Conservation (phyloP, 306 rosid species). For the Nissolia schottii region DNA sequence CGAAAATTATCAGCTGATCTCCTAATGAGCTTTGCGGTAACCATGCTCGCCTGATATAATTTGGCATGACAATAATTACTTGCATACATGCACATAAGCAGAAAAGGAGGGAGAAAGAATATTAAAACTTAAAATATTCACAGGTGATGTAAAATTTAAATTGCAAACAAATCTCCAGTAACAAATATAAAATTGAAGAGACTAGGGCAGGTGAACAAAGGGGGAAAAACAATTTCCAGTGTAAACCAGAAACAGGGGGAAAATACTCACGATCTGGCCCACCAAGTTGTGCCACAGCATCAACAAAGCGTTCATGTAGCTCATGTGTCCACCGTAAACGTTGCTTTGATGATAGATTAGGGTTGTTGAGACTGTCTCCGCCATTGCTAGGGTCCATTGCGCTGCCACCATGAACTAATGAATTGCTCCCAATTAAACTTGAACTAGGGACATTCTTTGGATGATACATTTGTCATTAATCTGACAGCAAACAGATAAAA, state of each 20-base stretch:
- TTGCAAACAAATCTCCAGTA: neutral
- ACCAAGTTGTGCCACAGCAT: slow-evolving; percentile 97
- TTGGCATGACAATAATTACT: neutral
- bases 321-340: slow-evolving; percentile 96
- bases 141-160: neutral
- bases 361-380: slow-evolving; percentile 57
- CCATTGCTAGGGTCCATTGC: slow-evolving; percentile 71
- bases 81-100: neutral
- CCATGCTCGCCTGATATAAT: neutral
- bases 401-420: slow-evolving; percentile 52
- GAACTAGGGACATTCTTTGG: slow-evolving; percentile 49
- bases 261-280: slow-evolving; percentile 97
- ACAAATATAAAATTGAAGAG: neutral
- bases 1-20: neutral
- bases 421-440: slow-evolving; percentile 42
- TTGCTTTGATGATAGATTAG: slow-evolving; percentile 78
- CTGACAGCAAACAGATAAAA: slow-evolving; percentile 29
- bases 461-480: slow-evolving; percentile 73
- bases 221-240: neutral
- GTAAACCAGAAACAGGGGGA: slow-evolving; percentile 17
- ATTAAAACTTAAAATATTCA: neutral
- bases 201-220: neutral
- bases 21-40: neutral
- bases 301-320: slow-evolving; percentile 91
- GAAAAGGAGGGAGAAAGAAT: neutral